Percentiles rank a stretch among this genome's conserved stretches.
phyloP scores from a whole-genome alignment of 352 stramenopile genomes.

The Lagenidium sp. region DNA sequence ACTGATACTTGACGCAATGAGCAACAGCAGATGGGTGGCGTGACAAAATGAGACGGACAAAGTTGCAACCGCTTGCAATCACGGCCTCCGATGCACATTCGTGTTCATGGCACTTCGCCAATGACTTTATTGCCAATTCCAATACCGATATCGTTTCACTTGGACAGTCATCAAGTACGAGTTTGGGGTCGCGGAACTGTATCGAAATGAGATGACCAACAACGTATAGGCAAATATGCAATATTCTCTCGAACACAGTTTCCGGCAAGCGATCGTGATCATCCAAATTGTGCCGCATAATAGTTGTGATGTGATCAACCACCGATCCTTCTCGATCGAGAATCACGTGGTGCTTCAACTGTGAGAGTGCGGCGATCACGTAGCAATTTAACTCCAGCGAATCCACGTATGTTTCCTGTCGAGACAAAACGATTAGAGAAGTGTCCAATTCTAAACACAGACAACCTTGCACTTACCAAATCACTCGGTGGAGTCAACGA shows the following conservation, averaged over 20 bases:
- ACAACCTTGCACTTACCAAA: conserved; percentile 4
- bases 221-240: conserved; percentile 20
- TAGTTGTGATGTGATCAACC: too few relatives aligned
- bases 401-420: conserved; percentile 22
- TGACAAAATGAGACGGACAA: too few relatives aligned
- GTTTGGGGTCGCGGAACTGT: too few relatives aligned
- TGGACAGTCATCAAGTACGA: too few relatives aligned
- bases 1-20: too few relatives aligned
- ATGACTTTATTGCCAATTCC: too few relatives aligned
- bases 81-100: too few relatives aligned
- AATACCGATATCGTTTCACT: too few relatives aligned
- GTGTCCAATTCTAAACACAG: not conserved
- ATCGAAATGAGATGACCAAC: conserved; percentile 17
- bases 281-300: conserved; percentile 14
- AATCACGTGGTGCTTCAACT: conserved; percentile 7
- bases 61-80: too few relatives aligned
- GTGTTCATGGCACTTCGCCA: too few relatives aligned
- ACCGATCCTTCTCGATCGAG: too few relatives aligned
- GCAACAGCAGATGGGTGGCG: too few relatives aligned
- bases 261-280: conserved; percentile 12
- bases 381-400: conserved; percentile 25
- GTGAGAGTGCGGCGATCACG: conserved; percentile 21
- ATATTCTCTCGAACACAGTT: conserved; percentile 19
- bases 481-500: conserved; percentile 10
- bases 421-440: conserved; percentile 1